Evolutionary conservation across 1,139 yeast genomes (phyloP), one percentile per base, ranked within the genome.

Genomic region (Candida sanyaensis): DNA sequence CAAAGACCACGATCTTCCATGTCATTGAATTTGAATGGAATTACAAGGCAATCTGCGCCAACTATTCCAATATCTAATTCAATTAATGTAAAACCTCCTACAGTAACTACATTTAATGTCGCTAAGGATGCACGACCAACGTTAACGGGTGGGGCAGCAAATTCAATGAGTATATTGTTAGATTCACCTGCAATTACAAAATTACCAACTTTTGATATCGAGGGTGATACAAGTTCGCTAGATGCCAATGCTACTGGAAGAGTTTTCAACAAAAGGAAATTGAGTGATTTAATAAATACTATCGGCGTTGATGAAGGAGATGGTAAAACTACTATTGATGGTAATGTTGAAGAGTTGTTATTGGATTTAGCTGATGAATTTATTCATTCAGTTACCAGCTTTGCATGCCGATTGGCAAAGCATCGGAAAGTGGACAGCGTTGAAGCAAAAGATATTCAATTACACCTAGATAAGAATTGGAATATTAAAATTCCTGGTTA

Each of bases 291-390:
- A 53, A 93, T 93, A 7, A 83, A 84, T 57, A 82, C 90, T 1
- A 89, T 91, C 7, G 92, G 93, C 5, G 83, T 86, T 2, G 92
- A 88, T 64, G 92, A 88, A 64, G 92, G 93, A 29, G 95, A 89
- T 59, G 95, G 96, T 4, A 93, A 89, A 59, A 88, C 96, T 6
- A 81, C 80, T 17, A 87, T 93, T 50, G 98, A 92, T 64, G 98
- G 98, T 27, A 97, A 93, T 66, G 98, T 92, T 11, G 98, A 93
- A 65, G 97, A 92, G 58, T 71, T 92, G 37, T 71, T 93, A 43
- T 75, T 95, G 45, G 99, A 95, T 64, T 74, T 93, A 51, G 98
- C 99, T 0, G 99, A 95, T 65, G 99, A 95, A 63, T 93, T 93
- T 64, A 95, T 93, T 23, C 82, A 88, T 24, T 86, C 90, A 44